Percentiles rank a stretch among this genome's conserved stretches.
Conservation (phyloP, 768 basidiomycete genomes). For the Lactifluus pinguis region DNA sequence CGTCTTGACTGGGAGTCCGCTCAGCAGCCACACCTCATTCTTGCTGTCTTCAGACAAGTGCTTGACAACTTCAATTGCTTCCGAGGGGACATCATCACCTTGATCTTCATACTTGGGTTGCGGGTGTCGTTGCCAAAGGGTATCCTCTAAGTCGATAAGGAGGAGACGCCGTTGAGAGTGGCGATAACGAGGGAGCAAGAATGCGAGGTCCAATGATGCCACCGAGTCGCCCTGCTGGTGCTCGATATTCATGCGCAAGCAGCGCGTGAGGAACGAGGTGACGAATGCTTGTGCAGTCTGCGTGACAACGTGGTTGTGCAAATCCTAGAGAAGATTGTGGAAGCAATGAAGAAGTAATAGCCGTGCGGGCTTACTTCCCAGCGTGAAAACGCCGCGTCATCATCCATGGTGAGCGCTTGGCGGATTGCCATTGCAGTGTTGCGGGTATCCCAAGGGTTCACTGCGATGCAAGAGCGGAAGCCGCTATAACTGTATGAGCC, state of each 20-base stretch:
- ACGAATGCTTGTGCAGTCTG: constrained; percentile 84
- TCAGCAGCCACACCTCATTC: constrained; percentile 79
- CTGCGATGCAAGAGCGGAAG: constrained; percentile 76
- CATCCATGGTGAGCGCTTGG: constrained; percentile 67
- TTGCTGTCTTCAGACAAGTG: constrained; percentile 49
- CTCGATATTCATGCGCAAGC: constrained; percentile 63
- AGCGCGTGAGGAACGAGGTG: constrained; percentile 67
- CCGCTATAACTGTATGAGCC: constrained; percentile 82
- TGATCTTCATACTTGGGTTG: constrained; percentile 22
- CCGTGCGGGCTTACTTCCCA: constrained; percentile 51
- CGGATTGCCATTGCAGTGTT: constrained; percentile 78
- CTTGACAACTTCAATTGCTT: constrained; percentile 41
- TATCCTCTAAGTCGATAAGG: constrained; percentile 72
- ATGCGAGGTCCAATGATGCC: constrained; percentile 34
- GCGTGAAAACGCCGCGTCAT: constrained; percentile 60
- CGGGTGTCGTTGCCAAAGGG: constrained; percentile 61
- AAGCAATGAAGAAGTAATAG: neutral
- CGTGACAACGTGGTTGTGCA: constrained; percentile 77
- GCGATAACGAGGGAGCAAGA: constrained; percentile 59
- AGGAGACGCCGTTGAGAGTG: constrained; percentile 58
- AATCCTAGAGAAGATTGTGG: constrained; percentile 33
- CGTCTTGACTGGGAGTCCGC: constrained; percentile 58
- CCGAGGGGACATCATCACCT: constrained; percentile 22
- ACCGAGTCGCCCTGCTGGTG: constrained; percentile 41
- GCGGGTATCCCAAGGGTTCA: constrained; percentile 80